Conservation (phyloP, 163 green algal genomes). For the Chlamydomonas reinhardtii region DNA sequence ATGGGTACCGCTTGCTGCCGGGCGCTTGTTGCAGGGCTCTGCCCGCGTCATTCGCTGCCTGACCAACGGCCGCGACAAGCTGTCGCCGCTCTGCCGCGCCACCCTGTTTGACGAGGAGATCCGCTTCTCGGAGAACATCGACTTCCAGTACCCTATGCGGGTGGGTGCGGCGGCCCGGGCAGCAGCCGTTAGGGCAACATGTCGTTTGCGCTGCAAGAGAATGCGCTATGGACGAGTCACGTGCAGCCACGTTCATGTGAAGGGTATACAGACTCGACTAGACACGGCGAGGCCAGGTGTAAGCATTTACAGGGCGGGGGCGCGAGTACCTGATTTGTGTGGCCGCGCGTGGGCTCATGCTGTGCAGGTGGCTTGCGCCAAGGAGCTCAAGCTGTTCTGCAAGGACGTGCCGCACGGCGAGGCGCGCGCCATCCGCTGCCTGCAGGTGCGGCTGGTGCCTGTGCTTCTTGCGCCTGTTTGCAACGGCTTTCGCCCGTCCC, state of each 20-base stretch:
- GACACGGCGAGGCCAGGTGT: no score
- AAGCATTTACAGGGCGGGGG: no score
- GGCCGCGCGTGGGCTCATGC: no score
- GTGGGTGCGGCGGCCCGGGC: constrained; percentile 23
- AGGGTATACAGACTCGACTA: no score
- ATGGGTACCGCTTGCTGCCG: no score
- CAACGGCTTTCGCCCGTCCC: no score
- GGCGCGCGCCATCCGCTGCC: constrained; percentile 75
- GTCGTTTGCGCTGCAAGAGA: no score
- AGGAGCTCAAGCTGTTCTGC: constrained; percentile 75
- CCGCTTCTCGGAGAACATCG: constrained; percentile 81
- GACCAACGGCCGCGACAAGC: constrained; percentile 63
- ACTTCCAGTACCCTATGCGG: constrained; percentile 91
- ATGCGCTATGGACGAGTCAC: no score
- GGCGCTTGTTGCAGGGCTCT: constrained; percentile 57
- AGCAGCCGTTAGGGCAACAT: no score
- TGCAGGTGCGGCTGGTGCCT: constrained; percentile 15
- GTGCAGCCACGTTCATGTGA: no score
- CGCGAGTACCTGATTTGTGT: no score
- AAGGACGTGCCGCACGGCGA: constrained; percentile 76
- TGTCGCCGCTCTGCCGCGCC: constrained; percentile 70
- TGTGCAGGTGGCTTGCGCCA: constrained; percentile 64
- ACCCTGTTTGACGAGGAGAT: constrained; percentile 86
- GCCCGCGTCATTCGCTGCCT: constrained; percentile 81
- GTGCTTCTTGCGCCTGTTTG: no score